Evolutionary conservation across 2,329 filamentous ascomycete species (phyloP), one percentile per base, ranked within the genome.

Genomic region (Aureobasidium uvarum): DNA sequence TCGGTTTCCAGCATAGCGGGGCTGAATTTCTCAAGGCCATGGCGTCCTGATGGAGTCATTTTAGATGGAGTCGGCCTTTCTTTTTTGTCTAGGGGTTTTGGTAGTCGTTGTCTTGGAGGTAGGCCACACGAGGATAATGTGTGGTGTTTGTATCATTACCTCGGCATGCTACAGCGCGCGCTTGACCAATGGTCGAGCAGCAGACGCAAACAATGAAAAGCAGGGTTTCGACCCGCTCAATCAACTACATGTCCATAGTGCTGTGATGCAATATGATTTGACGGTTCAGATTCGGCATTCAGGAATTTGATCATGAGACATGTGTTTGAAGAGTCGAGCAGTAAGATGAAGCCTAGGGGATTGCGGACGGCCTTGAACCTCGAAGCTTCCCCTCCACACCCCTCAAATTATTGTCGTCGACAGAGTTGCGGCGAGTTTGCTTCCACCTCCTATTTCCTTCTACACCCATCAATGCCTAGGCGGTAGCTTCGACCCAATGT

Each of bases 131-230:
- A 63, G 43, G 48, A 51, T 66, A 48, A 56, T 39, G 59, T 64
- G 59, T 51, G 64, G 52, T 66, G 51, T 60, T 60, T 66, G 66
- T 67, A 67, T 67, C 41, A 50, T 58, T 64, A 66, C 63, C 33
- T 60, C 39, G 38, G 55, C 55, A 65, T 52, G 43, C 54, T 45
- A 56, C 23, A 55, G 66, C 63, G 45, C 52, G 31, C 38, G 33
- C 52, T 67, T 48, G 58, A 63, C 38, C 48, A 20, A 63, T 52
- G 48, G 60, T 63, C 48, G 38, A 45, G 60, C 13, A 63, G 60
- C 60, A 54, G 48, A 63, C 48, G 60, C 60, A 51, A 16, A 41
- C 48, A 63, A 63, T 52, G 36, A 43, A 63, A 63, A 52, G 25
- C 45, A 36, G 51, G 48, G 18, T 60, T n/a, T 45, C 16, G 38